These are phyloP conservation scores for Amanita fuliginea DNA, from an alignment of 768 basidiomycete species.

Conservation along the genomic window DNA sequence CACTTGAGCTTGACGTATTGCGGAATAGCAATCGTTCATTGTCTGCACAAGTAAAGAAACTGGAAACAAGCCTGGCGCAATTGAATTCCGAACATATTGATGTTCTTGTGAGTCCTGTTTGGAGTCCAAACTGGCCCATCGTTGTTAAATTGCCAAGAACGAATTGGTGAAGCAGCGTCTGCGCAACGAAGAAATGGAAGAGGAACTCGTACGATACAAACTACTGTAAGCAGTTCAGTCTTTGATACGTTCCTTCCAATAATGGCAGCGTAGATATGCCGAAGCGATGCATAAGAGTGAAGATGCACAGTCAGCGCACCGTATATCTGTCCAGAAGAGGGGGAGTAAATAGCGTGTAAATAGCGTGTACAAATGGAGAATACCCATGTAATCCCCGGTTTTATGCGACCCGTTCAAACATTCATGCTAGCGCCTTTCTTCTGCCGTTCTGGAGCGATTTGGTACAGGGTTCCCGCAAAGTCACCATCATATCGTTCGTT, in stretches of 20 bases:
- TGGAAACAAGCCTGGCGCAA: constrained; percentile 72
- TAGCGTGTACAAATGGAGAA: neutral
- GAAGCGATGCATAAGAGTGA: constrained; percentile 74
- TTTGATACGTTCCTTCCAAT: neutral
- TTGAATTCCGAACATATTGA: constrained; percentile 78
- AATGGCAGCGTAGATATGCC: constrained; percentile 30
- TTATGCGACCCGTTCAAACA: neutral
- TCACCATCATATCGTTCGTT: neutral
- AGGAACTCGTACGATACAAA: constrained; percentile 91
- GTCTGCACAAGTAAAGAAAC: constrained; percentile 70
- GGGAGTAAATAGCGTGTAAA: constrained; percentile 19
- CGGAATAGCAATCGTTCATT: constrained; percentile 71
- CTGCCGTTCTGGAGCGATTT: neutral
- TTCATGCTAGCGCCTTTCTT: constrained; percentile 1
- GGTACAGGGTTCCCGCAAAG: neutral
- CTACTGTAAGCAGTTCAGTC: constrained; percentile 48
- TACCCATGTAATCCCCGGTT: neutral
- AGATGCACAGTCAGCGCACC: constrained; percentile 57
- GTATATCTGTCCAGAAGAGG: constrained; percentile 38
- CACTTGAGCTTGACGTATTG: constrained; percentile 72
- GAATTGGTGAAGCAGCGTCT: constrained; percentile 84
- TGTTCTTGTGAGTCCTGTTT: constrained; percentile 37
- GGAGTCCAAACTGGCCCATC: neutral
- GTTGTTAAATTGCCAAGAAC: constrained; percentile 36
- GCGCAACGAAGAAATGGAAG: constrained; percentile 87